These are phyloP conservation scores for Gossypium arboreum DNA, from an alignment of 345 rosid genomes.

Conservation along the genomic window DNA sequence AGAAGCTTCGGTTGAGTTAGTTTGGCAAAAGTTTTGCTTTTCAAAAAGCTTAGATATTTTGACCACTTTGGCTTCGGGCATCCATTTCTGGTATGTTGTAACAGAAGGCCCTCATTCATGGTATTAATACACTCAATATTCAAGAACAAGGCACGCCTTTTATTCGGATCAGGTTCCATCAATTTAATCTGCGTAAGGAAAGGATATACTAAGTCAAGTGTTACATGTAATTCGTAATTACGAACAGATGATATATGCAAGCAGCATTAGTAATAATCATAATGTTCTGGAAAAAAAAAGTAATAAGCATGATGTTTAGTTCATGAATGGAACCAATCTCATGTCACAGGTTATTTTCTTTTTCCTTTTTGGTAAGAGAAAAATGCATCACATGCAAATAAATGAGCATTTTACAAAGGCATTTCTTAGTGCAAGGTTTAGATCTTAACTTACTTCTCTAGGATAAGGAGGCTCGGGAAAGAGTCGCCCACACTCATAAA, in stretches of 20 bases:
- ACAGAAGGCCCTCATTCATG: constrained; percentile 80
- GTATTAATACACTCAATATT: constrained; percentile 84
- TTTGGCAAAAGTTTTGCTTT: constrained; percentile 86
- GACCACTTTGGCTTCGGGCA: constrained; percentile 87
- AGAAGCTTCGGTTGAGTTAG: constrained; percentile 67
- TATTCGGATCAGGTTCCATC: constrained; percentile 67
- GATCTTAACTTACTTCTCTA: constrained; percentile 59
- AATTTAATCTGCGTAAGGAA: constrained; percentile 45
- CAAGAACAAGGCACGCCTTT: constrained; percentile 54
- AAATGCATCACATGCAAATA: constrained; percentile 3
- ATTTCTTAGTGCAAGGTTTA: constrained; percentile 12
- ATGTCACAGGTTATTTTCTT: neutral
- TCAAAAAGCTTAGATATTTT: constrained; percentile 85
- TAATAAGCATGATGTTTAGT: neutral
- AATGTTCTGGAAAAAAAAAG: neutral
- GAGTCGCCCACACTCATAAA: constrained; percentile 74
- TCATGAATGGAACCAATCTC: neutral
- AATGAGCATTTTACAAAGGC: neutral
- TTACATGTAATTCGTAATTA: neutral
- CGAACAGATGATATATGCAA: neutral
- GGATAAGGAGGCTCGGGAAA: constrained; percentile 99
- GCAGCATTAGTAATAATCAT: neutral
- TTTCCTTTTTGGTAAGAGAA: neutral
- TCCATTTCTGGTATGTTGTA: constrained; percentile 69
- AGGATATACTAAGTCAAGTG: constrained; percentile 1